A percentile compares a stretch with the other conserved stretches of the same genome.
These are phyloP conservation scores for Aspergillus carlsbadensis DNA, from an alignment of 495 filamentous ascomycete genomes.

Conservation along the genomic window DNA sequence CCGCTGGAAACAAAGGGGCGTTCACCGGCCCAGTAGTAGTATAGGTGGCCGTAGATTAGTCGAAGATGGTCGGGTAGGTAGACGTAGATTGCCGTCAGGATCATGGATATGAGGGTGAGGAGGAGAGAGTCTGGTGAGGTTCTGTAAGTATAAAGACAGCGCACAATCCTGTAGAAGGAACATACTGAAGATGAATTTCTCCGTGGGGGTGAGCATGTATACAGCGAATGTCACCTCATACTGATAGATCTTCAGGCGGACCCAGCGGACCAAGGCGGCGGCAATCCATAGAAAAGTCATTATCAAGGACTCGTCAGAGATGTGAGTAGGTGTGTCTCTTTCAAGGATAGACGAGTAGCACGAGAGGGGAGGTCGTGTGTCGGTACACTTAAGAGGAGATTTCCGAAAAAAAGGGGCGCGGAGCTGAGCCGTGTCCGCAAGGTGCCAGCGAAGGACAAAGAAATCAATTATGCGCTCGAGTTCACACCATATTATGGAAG, in stretches of 20 bases:
- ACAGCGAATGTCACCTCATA: conserved; percentile 83
- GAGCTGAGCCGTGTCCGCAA: not conserved
- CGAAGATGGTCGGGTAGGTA: conserved; percentile 91
- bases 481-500: not conserved
- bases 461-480: not conserved
- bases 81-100: conserved; percentile 78
- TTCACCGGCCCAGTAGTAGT: conserved; percentile 92
- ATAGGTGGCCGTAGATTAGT: conserved; percentile 74
- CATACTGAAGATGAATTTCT: conserved; percentile 85
- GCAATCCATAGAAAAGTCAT: conserved; percentile 41
- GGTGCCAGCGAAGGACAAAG: not conserved
- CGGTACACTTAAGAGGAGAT: not conserved
- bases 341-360: not conserved
- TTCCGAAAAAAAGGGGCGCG: not conserved
- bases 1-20: conserved; percentile 40
- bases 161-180: not conserved
- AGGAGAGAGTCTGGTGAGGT: conserved; percentile 72
- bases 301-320: conserved; percentile 3
- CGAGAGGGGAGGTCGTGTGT: not conserved
- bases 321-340: not conserved
- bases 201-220: conserved; percentile 83
- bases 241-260: conserved; percentile 79
- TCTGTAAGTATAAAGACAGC: not conserved
- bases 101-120: conserved; percentile 81
- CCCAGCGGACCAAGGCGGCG: conserved; percentile 55